These are phyloP conservation scores for Stagonosporopsis rhizophila DNA, from an alignment of 2,329 filamentous ascomycete species.

Conservation along the genomic window DNA sequence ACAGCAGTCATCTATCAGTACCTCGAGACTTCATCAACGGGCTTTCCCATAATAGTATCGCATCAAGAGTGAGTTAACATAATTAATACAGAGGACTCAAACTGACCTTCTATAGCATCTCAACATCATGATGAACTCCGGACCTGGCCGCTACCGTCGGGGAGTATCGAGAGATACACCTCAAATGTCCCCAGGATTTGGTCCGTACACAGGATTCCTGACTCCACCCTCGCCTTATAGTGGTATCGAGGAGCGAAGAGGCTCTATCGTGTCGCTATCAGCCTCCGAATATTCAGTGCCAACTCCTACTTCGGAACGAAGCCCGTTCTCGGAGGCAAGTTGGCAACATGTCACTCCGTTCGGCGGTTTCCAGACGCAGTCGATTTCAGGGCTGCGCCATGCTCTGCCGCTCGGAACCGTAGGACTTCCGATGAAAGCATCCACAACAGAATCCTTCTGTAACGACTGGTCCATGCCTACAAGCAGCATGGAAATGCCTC, in stretches of 20 bases:
- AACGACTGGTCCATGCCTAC: slow-evolving; percentile 10
- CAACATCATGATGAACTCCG: slow-evolving; percentile 21
- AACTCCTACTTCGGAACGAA: slow-evolving; percentile 37
- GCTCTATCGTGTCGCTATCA: slow-evolving; percentile 39
- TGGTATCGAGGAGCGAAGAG: slow-evolving; percentile 36
- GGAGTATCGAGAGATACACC: slow-evolving; percentile 29
- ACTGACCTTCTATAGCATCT: neutral
- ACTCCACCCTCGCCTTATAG: slow-evolving; percentile 37
- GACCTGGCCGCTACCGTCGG: slow-evolving; percentile 16
- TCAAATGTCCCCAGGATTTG: slow-evolving; percentile 27
- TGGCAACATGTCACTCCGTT: slow-evolving; percentile 27
- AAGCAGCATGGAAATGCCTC: slow-evolving; percentile 8
- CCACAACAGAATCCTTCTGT: slow-evolving; percentile 11
- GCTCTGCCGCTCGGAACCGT: slow-evolving; percentile 14
- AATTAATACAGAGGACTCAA: neutral
- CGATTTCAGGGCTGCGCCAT: slow-evolving; percentile 25
- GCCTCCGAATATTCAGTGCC: slow-evolving; percentile 37
- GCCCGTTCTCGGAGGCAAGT: slow-evolving; percentile 31
- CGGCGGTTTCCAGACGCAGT: slow-evolving; percentile 22
- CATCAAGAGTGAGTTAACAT: neutral
- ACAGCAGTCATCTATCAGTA: slow-evolving; percentile 16
- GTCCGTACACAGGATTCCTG: slow-evolving; percentile 32
- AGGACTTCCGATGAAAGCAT: slow-evolving; percentile 15
- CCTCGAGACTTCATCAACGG: slow-evolving; percentile 9
- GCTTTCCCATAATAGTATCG: neutral